phyloP scores from a whole-genome alignment of 2,329 filamentous ascomycete species.

The Alternaria postmessia region DNA sequence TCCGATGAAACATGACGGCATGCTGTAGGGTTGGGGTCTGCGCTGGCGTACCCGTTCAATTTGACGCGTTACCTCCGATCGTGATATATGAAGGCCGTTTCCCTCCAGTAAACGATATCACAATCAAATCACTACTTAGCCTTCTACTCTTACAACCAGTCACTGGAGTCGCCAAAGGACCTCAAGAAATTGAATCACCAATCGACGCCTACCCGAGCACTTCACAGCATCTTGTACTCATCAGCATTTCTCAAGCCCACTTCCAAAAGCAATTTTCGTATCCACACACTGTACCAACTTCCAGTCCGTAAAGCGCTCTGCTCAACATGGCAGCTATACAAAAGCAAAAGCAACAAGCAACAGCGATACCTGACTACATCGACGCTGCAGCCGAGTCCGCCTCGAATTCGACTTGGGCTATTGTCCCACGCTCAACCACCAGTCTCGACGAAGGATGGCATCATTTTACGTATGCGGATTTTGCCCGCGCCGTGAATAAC shows the following conservation, averaged over 20 bases:
- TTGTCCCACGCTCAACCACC: slow-evolving; percentile 3
- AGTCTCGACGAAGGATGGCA: slow-evolving; percentile 2
- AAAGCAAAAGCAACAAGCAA: not conserved
- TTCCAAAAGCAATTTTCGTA: not conserved
- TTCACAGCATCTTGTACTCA: not conserved
- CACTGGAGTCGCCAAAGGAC: not conserved
- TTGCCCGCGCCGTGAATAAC: slow-evolving; percentile 2
- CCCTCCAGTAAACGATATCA: not conserved
- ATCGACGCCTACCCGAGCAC: no score
- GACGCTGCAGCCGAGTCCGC: not conserved
- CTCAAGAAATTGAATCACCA: not conserved
- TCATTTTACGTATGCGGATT: not conserved
- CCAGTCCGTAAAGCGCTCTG: not conserved
- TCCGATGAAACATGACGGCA: slow-evolving; percentile 1
- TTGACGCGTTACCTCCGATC: not conserved
- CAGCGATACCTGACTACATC: slow-evolving; percentile 1
- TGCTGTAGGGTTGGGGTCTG: not conserved
- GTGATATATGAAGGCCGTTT: not conserved
- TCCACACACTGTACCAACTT: not conserved
- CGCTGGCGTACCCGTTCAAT: not conserved
- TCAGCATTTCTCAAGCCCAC: no score
- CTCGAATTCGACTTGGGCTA: not conserved
- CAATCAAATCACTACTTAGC: not conserved
- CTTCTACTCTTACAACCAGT: not conserved
- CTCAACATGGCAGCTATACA: not conserved